These are phyloP conservation scores for Catenaria anguillulae DNA, from an alignment of 371 early-diverging fungal species.

Conservation along the genomic window DNA sequence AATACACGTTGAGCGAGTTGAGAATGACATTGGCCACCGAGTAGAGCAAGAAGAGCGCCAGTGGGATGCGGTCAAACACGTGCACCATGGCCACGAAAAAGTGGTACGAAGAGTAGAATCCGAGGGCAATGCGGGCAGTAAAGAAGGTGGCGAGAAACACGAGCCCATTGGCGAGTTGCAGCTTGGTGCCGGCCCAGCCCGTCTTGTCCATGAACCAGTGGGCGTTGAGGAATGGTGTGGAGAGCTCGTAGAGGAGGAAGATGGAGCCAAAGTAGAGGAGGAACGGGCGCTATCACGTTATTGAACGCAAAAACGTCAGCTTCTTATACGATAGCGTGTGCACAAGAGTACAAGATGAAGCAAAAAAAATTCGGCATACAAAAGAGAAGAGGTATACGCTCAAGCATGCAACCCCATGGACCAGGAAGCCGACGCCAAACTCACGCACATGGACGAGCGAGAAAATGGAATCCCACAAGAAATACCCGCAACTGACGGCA, in stretches of 20 bases:
- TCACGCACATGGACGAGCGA: constrained; percentile 49
- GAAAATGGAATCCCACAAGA: constrained; percentile 72
- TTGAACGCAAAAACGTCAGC: background rate
- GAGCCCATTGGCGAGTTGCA: constrained; percentile 67
- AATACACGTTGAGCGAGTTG: constrained; percentile 54
- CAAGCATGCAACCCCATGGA: constrained; percentile 68
- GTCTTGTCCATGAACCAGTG: constrained; percentile 69
- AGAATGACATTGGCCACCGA: constrained; percentile 44
- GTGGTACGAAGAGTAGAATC: constrained; percentile 48
- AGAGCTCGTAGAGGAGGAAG: constrained; percentile 78
- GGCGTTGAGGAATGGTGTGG: constrained; percentile 79
- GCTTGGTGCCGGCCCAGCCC: constrained; percentile 33
- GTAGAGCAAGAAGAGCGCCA: constrained; percentile 35
- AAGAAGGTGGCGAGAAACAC: constrained; percentile 58
- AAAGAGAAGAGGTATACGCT: constrained; percentile 53
- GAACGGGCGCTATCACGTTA: constrained; percentile 47
- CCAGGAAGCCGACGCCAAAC: constrained; percentile 62
- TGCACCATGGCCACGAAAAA: constrained; percentile 28
- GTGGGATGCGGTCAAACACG: constrained; percentile 43
- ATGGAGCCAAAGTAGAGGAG: constrained; percentile 70
- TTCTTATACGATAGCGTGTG: too few relatives aligned
- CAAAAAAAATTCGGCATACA: constrained; percentile 48
- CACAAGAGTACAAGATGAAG: background rate
- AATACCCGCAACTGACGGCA: constrained; percentile 74
- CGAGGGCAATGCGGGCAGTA: constrained; percentile 58